Evolutionary conservation across 208 protist genomes (phyloP).

Genomic region (Leishmania guyanensis): DNA sequence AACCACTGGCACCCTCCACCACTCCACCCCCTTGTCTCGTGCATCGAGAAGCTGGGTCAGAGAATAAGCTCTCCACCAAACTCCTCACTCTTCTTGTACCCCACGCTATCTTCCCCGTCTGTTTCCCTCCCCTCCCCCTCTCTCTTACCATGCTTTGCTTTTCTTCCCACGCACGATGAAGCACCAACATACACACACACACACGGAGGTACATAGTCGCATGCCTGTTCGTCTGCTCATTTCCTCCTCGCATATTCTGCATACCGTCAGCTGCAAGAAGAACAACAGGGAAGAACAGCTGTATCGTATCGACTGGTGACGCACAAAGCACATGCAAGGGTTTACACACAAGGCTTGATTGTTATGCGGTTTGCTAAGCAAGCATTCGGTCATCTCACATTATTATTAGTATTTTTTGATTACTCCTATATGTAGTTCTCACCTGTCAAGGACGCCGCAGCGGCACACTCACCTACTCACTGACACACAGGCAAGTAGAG

Average conservation of each 20-base stretch:
- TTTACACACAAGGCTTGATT: not conserved
- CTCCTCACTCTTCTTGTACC: not conserved
- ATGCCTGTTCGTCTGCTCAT: not conserved
- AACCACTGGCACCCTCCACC: not conserved
- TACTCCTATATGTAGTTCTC: not conserved
- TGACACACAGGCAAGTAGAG: not conserved
- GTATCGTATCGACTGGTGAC: not conserved
- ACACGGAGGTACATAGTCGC: not conserved
- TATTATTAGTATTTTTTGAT: not conserved
- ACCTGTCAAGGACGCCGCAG: not conserved
- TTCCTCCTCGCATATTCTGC: not conserved
- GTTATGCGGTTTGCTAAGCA: not conserved
- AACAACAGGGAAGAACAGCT: not conserved
- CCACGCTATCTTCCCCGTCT: not conserved
- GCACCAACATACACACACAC: conserved; percentile 1
- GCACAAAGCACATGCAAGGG: not conserved
- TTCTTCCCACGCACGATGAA: not conserved
- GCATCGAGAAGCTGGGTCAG: not conserved
- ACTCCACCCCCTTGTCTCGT: not conserved
- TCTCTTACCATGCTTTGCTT: not conserved
- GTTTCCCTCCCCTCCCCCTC: no score
- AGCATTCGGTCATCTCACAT: not conserved
- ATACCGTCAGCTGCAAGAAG: not conserved
- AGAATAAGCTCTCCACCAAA: not conserved
- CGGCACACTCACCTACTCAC: not conserved